Evolutionary conservation across 140 eudicot species (phyloP).

Genomic region (Senecio squalidus): DNA sequence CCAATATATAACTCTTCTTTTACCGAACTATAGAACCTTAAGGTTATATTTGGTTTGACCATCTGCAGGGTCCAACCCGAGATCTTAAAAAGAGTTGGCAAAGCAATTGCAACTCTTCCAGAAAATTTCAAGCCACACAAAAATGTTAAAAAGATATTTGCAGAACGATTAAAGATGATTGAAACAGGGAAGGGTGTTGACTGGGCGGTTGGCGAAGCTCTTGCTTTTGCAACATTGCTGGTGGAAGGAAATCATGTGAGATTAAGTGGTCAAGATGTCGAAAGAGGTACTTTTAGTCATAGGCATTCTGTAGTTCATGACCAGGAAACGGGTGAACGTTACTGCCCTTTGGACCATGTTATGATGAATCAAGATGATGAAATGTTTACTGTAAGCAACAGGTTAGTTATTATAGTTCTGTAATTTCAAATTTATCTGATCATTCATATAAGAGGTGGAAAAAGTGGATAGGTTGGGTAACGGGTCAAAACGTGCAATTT

Average conservation of each 20-base stretch:
- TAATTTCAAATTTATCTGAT: background rate
- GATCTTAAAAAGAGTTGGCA: constrained; percentile 82
- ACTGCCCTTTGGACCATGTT: constrained; percentile 84
- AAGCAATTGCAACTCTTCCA: constrained; percentile 69
- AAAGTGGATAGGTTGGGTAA: background rate
- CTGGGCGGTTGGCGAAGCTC: constrained; percentile 98
- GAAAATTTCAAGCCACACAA: constrained; percentile 83
- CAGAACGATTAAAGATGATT: constrained; percentile 83
- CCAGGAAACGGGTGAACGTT: constrained; percentile 82
- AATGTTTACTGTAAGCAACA: constrained; percentile 98
- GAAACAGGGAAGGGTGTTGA: constrained; percentile 93
- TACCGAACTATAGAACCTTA: too few relatives aligned
- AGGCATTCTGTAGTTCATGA: constrained; percentile 90
- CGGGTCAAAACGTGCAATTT: too few relatives aligned
- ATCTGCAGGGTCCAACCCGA: constrained; percentile 81
- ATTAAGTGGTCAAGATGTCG: constrained; percentile 97
- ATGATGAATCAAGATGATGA: constrained; percentile 68
- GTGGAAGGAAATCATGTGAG: constrained; percentile 95
- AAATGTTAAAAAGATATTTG: constrained; percentile 80
- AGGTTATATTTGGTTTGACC: background rate
- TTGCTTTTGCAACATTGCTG: constrained; percentile 90
- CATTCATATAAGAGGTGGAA: background rate
- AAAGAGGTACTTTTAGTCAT: constrained; percentile 95
- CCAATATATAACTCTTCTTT: too few relatives aligned
- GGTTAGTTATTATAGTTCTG: constrained; percentile 34